Evolutionary conservation across 2,329 filamentous ascomycete species (phyloP).

Genomic region (Tolypocladium ovalisporum): DNA sequence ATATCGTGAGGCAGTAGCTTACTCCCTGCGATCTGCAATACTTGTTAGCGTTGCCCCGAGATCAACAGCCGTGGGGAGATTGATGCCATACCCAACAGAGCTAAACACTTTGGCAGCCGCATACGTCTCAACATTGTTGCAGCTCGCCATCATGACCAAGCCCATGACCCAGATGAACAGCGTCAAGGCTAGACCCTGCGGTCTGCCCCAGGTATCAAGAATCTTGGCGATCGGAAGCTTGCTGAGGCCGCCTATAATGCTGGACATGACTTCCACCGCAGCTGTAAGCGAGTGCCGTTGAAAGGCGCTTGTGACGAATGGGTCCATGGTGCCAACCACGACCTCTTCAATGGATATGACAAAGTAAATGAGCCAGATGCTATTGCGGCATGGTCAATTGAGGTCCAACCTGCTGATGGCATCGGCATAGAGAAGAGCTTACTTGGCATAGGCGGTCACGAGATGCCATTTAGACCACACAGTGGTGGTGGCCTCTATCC

Average conservation of each 20-base stretch:
- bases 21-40: constrained; percentile 23
- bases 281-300: constrained; percentile 41
- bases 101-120: constrained; percentile 58
- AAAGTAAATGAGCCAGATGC: constrained; percentile 30
- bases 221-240: constrained; percentile 58
- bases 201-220: constrained; percentile 56
- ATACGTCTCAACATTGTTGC: constrained; percentile 47
- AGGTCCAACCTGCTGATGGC: not conserved
- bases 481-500: constrained; percentile 32
- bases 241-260: constrained; percentile 45
- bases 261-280: constrained; percentile 41
- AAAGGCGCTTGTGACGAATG: constrained; percentile 41
- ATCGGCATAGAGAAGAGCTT: constrained; percentile 7
- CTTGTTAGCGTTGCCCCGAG: not conserved
- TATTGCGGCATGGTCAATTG: constrained; percentile 2
- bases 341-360: constrained; percentile 25
- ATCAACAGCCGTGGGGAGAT: not conserved
- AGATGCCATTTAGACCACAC: constrained; percentile 27
- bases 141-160: constrained; percentile 56
- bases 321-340: constrained; percentile 26
- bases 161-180: constrained; percentile 37
- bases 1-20: constrained; percentile 37
- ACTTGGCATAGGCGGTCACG: constrained; percentile 29
- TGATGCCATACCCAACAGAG: constrained; percentile 42
- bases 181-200: constrained; percentile 48